Percentiles rank a stretch among this genome's conserved stretches.
Conservation (phyloP, 2,329 filamentous ascomycete genomes). For the Epichloe sp. region DNA sequence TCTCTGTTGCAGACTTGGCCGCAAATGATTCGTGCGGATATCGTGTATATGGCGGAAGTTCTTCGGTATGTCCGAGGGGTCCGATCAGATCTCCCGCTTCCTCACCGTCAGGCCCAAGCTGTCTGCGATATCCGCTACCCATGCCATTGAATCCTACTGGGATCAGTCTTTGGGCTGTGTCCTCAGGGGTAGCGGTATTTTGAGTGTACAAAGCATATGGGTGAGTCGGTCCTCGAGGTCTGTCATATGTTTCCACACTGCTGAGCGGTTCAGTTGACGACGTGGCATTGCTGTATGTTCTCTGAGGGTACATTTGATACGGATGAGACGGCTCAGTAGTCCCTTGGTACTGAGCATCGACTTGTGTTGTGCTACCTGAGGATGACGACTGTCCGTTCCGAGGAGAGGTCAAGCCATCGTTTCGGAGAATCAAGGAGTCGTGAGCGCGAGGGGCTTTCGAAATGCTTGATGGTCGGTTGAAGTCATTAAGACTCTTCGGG, state of each 20-base stretch:
- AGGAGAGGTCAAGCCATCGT: conserved; percentile 31
- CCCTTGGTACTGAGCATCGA: conserved; percentile 55
- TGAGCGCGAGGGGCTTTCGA: conserved; percentile 36
- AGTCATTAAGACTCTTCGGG: conserved; percentile 12
- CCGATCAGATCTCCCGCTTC: conserved; percentile 80
- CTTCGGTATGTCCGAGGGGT: conserved; percentile 77
- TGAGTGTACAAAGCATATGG: conserved; percentile 83
- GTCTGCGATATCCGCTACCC: conserved; percentile 53
- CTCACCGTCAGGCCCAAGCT: conserved; percentile 67
- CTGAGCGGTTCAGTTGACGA: conserved; percentile 44
- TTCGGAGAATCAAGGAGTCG: conserved; percentile 37
- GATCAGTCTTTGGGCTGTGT: conserved; percentile 32
- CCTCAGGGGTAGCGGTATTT: conserved; percentile 47
- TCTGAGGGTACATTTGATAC: conserved; percentile 74
- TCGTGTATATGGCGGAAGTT: conserved; percentile 80
- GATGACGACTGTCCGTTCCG: conserved; percentile 3
- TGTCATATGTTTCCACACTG: conserved; percentile 35
- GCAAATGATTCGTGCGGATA: conserved; percentile 64
- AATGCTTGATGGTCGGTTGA: conserved; percentile 38
- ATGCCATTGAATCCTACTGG: conserved; percentile 65
- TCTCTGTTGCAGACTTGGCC: conserved; percentile 20
- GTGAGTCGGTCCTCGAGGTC: conserved; percentile 58
- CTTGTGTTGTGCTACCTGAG: conserved; percentile 14
- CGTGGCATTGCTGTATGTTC: conserved; percentile 56
- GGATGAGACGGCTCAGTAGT: conserved; percentile 67